Evolutionary conservation across 495 filamentous ascomycete species (phyloP), one percentile per base, ranked within the genome.

Genomic region (Trichoderma virens): DNA sequence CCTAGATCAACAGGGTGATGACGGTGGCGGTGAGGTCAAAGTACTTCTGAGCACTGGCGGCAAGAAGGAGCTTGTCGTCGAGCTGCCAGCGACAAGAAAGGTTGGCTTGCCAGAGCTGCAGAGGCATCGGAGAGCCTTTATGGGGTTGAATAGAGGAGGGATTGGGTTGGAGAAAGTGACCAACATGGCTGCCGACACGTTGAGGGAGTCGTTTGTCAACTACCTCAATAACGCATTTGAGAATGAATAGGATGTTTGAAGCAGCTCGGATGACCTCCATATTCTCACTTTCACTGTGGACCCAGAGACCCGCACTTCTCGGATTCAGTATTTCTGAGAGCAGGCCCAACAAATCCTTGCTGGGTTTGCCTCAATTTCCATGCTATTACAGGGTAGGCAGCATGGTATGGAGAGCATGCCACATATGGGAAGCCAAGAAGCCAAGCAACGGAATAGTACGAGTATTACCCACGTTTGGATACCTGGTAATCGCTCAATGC

Each of bases 61-160:
- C 66, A 68, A 73, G 31, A 72, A 77, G 27, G 71, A 73, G 30
- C 63, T 84, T 60, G 68, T 78, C 25, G 70, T 88, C 20, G 76
- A 83, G 64, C 71, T 92, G 41, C 89, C 90, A 0, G 76, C 78
- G 11, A 83, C 80, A 9, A 41, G 39, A 31, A 79, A 84, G 51
- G 70, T 91, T 8, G 83, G 86, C 0, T 68, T 96, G 59, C 89
- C 93, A 35, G 85, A 89, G 67, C 72, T 98, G 72, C 94, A 97
- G 76, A 76, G 94, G 62, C 69, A 96, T 66, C 80, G 92, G 60
- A 84, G 94, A 67, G 90, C 93, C 70, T 98, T 92, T 79, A 92
- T 96, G 64, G 81, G 81, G 43, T 70, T 97, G 70, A 93, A 97
- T 67, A 41, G 78, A 78, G 69, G 82, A 69, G 69, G 87, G 5